A percentile compares a stretch with the other conserved stretches of the same genome.
Evolutionary conservation across 495 filamentous ascomycete genomes (phyloP).

Genomic region (Aspergillus incahuasiensis): DNA sequence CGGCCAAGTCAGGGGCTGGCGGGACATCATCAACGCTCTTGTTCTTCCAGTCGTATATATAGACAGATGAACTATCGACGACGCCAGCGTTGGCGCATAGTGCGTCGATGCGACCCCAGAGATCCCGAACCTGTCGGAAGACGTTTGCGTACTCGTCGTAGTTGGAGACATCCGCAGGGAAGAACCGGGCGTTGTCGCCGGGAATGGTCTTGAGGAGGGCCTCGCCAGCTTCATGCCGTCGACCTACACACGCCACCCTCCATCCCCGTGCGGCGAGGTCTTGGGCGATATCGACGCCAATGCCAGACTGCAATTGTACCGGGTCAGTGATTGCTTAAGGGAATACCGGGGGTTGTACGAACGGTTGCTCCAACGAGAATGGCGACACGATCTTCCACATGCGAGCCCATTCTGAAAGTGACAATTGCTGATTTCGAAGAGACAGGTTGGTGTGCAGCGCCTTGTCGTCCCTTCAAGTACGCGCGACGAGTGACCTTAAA

Average conservation of each 20-base stretch:
- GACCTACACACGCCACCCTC: slow-evolving; percentile 25
- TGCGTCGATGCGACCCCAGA: slow-evolving; percentile 26
- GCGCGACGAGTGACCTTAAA: too few relatives aligned
- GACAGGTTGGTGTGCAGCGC: too few relatives aligned
- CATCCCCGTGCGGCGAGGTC: slow-evolving; percentile 22
- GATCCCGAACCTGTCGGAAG: slow-evolving; percentile 15
- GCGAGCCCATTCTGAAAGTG: not conserved
- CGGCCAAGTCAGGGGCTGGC: slow-evolving; percentile 20
- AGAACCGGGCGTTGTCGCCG: slow-evolving; percentile 18
- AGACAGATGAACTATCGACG: slow-evolving; percentile 25
- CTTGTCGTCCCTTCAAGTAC: too few relatives aligned
- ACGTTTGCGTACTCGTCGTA: slow-evolving; percentile 22
- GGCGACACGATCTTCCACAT: not conserved
- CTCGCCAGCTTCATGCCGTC: slow-evolving; percentile 1
- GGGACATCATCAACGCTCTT: slow-evolving; percentile 23
- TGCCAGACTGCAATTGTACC: slow-evolving; percentile 21
- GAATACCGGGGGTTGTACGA: not conserved
- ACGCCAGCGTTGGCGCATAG: slow-evolving; percentile 26
- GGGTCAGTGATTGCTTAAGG: not conserved
- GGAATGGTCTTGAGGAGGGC: slow-evolving; percentile 1
- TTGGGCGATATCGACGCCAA: slow-evolving; percentile 22
- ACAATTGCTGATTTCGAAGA: too few relatives aligned
- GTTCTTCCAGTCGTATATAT: slow-evolving; percentile 14
- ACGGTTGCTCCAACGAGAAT: not conserved
- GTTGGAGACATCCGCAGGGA: slow-evolving; percentile 21